These are phyloP conservation scores for Fusarium keratoplasticum DNA, from an alignment of 2,329 filamentous ascomycete species.

Conservation along the genomic window DNA sequence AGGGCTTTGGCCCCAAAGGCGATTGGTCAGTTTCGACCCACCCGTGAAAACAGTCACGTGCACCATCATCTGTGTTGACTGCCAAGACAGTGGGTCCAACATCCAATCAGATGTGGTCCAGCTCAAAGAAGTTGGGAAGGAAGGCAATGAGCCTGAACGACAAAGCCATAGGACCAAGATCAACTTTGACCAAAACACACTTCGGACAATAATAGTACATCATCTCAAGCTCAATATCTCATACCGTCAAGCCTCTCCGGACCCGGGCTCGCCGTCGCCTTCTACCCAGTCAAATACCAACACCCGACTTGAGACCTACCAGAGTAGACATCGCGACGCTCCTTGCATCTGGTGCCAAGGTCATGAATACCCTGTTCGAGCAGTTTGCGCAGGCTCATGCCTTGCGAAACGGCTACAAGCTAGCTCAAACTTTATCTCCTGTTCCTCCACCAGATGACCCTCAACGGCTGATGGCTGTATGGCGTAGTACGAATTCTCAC, in stretches of 20 bases:
- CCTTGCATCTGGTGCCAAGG: slow-evolving; percentile 28
- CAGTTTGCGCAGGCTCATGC: slow-evolving; percentile 79
- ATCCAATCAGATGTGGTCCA: slow-evolving; percentile 40
- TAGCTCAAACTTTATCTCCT: slow-evolving; percentile 82
- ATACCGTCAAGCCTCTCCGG: background rate
- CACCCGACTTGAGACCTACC: background rate
- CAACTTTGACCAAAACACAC: slow-evolving; percentile 14
- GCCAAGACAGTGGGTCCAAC: slow-evolving; percentile 4
- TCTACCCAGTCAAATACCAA: background rate
- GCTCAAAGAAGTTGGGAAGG: slow-evolving; percentile 30
- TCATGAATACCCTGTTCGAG: slow-evolving; percentile 79
- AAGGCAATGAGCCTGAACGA: slow-evolving; percentile 28
- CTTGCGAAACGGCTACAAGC: slow-evolving; percentile 73
- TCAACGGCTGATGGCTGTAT: slow-evolving; percentile 75
- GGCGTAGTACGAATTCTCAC: slow-evolving; percentile 75
- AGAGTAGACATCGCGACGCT: slow-evolving; percentile 6
- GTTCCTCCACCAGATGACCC: slow-evolving; percentile 71
- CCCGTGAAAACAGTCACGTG: slow-evolving; percentile 37
- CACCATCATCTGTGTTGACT: background rate
- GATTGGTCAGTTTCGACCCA: slow-evolving; percentile 48
- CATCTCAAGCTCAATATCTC: background rate
- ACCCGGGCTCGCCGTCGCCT: background rate
- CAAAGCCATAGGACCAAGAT: slow-evolving; percentile 15
- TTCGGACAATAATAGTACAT: slow-evolving; percentile 2
- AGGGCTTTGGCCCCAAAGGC: slow-evolving; percentile 53